These are phyloP conservation scores for Jacaranda copaia DNA, from an alignment of 257 asterid genomes.

Conservation along the genomic window DNA sequence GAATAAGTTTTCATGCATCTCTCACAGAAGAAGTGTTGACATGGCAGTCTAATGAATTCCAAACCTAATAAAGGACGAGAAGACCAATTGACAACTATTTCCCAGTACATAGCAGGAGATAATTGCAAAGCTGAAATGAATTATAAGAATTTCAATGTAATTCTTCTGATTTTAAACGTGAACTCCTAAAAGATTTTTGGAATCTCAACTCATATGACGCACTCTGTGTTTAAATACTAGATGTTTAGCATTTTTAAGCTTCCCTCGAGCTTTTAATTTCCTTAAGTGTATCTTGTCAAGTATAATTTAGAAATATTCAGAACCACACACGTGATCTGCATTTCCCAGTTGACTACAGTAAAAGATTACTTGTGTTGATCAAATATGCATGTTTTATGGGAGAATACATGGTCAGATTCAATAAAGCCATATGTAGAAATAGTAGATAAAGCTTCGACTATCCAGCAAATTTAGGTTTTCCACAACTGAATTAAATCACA, in stretches of 20 bases:
- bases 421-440: neutral
- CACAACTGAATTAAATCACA: neutral
- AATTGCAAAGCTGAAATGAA: constrained; percentile 18
- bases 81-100: constrained; percentile 11
- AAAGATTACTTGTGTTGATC: constrained; percentile 6
- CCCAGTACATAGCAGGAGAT: neutral
- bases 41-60: constrained; percentile 78
- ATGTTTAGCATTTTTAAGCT: neutral
- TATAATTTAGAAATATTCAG: neutral
- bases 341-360: neutral
- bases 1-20: constrained; percentile 77
- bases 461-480: constrained; percentile 8
- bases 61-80: constrained; percentile 59
- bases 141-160: neutral
- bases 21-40: constrained; percentile 84
- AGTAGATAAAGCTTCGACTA: constrained; percentile 2
- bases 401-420: constrained; percentile 15
- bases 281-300: constrained; percentile 5
- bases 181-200: neutral
- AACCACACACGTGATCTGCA: neutral
- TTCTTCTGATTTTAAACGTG: neutral
- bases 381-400: neutral
- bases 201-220: neutral
- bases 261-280: neutral
- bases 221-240: neutral